Evolutionary conservation across 164 flowering plant species (phyloP).

Genomic region (Houttuynia cordata): DNA sequence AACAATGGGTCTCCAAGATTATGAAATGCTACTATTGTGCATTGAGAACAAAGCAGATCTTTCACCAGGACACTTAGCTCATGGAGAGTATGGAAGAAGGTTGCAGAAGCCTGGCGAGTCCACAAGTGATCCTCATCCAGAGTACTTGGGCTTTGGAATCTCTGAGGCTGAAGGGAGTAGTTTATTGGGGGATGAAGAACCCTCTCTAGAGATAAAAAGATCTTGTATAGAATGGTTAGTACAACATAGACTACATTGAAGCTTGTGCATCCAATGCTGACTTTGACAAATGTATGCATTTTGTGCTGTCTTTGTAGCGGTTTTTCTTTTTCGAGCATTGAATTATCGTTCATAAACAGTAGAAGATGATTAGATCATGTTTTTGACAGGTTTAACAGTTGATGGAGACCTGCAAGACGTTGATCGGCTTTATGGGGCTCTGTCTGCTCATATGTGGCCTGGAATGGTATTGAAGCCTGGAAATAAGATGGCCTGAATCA

Average conservation of each 20-base stretch:
- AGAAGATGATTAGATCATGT: not conserved
- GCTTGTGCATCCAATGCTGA: slow-evolving; percentile 87
- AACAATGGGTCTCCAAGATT: slow-evolving; percentile 64
- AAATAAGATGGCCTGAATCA: slow-evolving; percentile 34
- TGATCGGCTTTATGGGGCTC: slow-evolving; percentile 68
- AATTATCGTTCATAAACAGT: not conserved
- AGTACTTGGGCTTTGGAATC: slow-evolving; percentile 48
- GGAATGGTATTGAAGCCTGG: slow-evolving; percentile 88
- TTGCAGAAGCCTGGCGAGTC: slow-evolving; percentile 29
- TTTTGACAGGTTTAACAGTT: slow-evolving; percentile 60
- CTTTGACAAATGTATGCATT: slow-evolving; percentile 78
- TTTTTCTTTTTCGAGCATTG: not conserved
- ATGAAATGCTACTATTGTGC: slow-evolving; percentile 74
- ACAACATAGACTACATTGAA: slow-evolving; percentile 75
- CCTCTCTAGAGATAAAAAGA: slow-evolving; percentile 35
- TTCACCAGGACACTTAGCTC: slow-evolving; percentile 75
- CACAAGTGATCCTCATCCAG: slow-evolving; percentile 26
- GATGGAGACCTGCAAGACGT: slow-evolving; percentile 94
- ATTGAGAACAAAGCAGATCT: slow-evolving; percentile 93
- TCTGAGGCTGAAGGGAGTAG: slow-evolving; percentile 72
- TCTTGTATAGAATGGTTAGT: slow-evolving; percentile 84
- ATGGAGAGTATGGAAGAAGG: slow-evolving; percentile 65
- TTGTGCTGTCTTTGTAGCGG: not conserved
- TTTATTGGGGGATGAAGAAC: slow-evolving; percentile 58
- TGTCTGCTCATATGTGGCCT: slow-evolving; percentile 98